Base-by-base conservation (phyloP, 1,284 basidiomycete genomes). In the Sutorius eximius region DNA sequence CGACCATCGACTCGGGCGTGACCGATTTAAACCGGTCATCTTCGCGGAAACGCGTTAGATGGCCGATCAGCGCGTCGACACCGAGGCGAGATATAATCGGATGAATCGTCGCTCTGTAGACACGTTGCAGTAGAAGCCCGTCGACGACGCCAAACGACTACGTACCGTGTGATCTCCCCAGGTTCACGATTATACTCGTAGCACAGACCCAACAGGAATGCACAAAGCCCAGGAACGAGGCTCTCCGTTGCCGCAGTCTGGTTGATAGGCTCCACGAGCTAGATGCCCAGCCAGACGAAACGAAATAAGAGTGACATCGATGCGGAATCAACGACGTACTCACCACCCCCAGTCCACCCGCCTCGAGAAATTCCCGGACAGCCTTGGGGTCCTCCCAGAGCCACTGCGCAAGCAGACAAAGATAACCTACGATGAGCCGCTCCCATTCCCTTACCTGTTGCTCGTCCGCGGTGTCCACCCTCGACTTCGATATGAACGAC, bases 121-220 rank as follows among this genome's bases (percentile, higher is more conserved):
- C 5, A 27, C 24, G 24, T 27, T 27, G 5, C 24, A 27, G 3
- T 27, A 27, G 5, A 27, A 27, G 24, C 24, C 24, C 24, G 24
- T 27, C 24, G 24, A 27, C 24, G 24, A 27, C 5, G 5, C 24
- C 24, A 27, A 24, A 27, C 24, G 24, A 27, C 24, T 27, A 27
- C 24, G 24, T 27, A 88, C 89, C 93, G 80, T 11, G 91, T 93
- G 53, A 97, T 91, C 64, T 95, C 92, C 24, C 93, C 93, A 0
- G 93, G 91, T 65, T 96, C 91, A 42, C 91, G 85, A 70, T 97
- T 93, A 77, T 90, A 97, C 73, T 97, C 94, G 71, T 99, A 99
- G 71, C 93, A 93, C 36, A 93, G 81, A 18, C 95, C 96, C 7
- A 99, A 82, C 5, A 98, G 76, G 78, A 98, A 96, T 0, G 93